phyloP scores from a whole-genome alignment of 2,329 filamentous ascomycete genomes.

The Rachicladosporium sp. region DNA sequence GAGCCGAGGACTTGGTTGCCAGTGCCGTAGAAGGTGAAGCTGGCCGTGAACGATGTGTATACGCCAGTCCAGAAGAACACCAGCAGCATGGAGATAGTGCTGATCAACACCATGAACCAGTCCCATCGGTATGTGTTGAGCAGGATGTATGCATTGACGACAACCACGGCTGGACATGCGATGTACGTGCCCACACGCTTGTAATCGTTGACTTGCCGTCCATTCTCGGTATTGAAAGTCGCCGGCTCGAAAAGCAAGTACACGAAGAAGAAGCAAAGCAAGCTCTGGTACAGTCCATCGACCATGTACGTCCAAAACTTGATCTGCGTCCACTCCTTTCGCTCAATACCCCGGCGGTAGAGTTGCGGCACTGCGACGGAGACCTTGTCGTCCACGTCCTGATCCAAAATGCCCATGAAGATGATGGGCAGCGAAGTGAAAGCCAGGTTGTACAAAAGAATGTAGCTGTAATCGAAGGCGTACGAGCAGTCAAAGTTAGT shows the following conservation, averaged over 20 bases:
- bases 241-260: constrained; percentile 65
- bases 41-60: constrained; percentile 53
- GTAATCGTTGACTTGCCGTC: constrained; percentile 65
- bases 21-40: constrained; percentile 60
- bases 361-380: constrained; percentile 90
- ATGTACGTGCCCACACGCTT: constrained; percentile 79
- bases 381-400: constrained; percentile 89
- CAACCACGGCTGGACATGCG: constrained; percentile 68
- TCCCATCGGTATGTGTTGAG: constrained; percentile 98
- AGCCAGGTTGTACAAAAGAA: constrained; percentile 88
- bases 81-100: constrained; percentile 68
- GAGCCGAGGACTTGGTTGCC: constrained; percentile 68
- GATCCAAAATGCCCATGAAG: constrained; percentile 91
- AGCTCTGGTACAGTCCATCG: constrained; percentile 88
- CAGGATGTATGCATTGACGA: constrained; percentile 88
- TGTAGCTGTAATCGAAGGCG: constrained; percentile 95
- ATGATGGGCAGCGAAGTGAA: constrained; percentile 94
- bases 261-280: constrained; percentile 86
- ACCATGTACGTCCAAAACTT: constrained; percentile 98
- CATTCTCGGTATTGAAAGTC: constrained; percentile 57
- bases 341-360: constrained; percentile 89
- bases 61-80: constrained; percentile 95
- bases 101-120: constrained; percentile 81
- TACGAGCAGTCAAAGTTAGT: constrained; percentile 95
- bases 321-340: constrained; percentile 84